A percentile compares a stretch with the other conserved stretches of the same genome.
Conservation (phyloP, 495 filamentous ascomycete genomes). For the Aspergillus steynii region DNA sequence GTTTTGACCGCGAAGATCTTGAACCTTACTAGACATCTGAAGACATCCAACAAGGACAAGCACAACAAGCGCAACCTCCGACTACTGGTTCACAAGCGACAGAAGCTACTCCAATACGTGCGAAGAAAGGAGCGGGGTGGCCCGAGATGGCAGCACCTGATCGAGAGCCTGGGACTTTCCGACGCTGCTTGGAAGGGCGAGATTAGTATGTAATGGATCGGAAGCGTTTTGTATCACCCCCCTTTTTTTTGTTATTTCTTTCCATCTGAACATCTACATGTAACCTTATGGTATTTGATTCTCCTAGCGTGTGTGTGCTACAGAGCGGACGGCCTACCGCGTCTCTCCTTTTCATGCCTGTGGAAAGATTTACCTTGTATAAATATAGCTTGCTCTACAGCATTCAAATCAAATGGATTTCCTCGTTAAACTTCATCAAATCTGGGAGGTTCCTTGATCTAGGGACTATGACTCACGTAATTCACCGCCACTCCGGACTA, state of each 20-base stretch:
- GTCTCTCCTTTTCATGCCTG: constrained; percentile 3
- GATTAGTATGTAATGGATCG: constrained; percentile 64
- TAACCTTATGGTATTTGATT: constrained; percentile 16
- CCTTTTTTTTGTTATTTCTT: constrained; percentile 12
- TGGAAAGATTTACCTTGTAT: constrained; percentile 14
- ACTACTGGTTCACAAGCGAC: constrained; percentile 81
- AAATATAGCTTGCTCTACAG: constrained; percentile 7
- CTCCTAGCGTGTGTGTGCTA: constrained; percentile 7
- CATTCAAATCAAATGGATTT: background rate
- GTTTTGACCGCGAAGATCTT: constrained; percentile 94
- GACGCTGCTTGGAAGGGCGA: constrained; percentile 85
- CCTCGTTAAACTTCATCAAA: background rate
- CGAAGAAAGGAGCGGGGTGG: constrained; percentile 88
- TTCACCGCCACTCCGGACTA: background rate
- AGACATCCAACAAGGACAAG: constrained; percentile 69
- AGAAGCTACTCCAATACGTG: constrained; percentile 84
- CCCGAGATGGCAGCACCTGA: constrained; percentile 79
- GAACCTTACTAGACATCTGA: constrained; percentile 62
- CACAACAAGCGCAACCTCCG: constrained; percentile 90
- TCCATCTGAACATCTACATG: constrained; percentile 14
- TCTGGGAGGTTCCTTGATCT: background rate
- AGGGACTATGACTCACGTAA: background rate
- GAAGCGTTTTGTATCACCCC: constrained; percentile 15
- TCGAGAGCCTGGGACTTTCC: constrained; percentile 78
- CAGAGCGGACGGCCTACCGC: background rate